phyloP scores from a whole-genome alignment of 2,329 filamentous ascomycete genomes.

The Lasiodiplodia hormozganensis region DNA sequence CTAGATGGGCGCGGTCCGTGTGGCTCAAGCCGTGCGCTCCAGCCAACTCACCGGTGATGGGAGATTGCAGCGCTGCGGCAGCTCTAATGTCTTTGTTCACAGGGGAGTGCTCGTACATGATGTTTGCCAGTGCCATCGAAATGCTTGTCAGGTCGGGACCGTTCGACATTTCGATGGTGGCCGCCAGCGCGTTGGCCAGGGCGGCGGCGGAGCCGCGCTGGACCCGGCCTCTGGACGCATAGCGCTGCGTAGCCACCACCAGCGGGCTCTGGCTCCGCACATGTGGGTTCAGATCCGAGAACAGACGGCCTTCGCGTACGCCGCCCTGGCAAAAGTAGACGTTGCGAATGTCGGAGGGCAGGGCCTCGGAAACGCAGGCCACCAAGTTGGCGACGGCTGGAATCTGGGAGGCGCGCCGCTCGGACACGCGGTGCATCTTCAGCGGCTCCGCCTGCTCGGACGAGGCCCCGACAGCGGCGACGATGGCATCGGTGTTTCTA shows the following conservation, averaged over 20 bases:
- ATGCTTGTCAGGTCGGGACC: conserved; percentile 32
- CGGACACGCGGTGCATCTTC: conserved; percentile 69
- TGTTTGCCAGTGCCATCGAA: conserved; percentile 62
- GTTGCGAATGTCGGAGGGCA: conserved; percentile 68
- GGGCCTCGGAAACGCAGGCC: conserved; percentile 71
- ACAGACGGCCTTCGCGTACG: conserved; percentile 83
- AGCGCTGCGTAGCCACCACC: conserved; percentile 60
- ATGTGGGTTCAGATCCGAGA: conserved; percentile 68
- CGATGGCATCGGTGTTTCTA: conserved; percentile 35
- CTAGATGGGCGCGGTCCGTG: conserved; percentile 72
- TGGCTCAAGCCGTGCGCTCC: conserved; percentile 78
- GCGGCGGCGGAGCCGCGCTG: not conserved
- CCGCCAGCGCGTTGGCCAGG: not conserved
- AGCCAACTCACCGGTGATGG: conserved; percentile 72
- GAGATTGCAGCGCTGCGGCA: conserved; percentile 74
- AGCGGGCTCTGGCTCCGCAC: conserved; percentile 73
- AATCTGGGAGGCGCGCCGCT: conserved; percentile 79
- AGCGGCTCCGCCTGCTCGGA: conserved; percentile 46
- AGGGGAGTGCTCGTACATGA: conserved; percentile 62
- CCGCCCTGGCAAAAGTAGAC: conserved; percentile 89
- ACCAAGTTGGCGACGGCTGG: conserved; percentile 83
- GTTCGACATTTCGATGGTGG: conserved; percentile 14
- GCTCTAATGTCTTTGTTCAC: conserved; percentile 54
- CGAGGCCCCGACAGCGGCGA: conserved; percentile 66
- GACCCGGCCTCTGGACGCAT: conserved; percentile 48